A percentile compares a stretch with the other conserved stretches of the same genome.
Evolutionary conservation across 306 rosid species (phyloP).

Genomic region (Glycine latifolia): DNA sequence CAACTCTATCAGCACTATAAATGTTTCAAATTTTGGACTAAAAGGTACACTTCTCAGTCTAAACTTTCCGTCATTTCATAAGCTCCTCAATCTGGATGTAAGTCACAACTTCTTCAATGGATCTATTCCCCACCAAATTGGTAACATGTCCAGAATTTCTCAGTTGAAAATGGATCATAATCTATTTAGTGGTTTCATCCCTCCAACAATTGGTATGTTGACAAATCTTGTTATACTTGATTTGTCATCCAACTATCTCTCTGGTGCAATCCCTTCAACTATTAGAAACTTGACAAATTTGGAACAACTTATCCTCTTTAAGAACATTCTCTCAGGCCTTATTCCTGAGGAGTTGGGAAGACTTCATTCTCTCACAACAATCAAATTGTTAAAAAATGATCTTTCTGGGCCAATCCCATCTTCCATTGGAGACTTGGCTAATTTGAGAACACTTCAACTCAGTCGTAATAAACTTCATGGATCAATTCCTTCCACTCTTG

Average conservation of each 20-base stretch:
- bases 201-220: conserved; percentile 42
- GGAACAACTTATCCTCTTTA: conserved; percentile 13
- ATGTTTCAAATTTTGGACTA: conserved; percentile 29
- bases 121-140: conserved; percentile 44
- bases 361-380: conserved; percentile 30
- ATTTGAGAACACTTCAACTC: conserved; percentile 34
- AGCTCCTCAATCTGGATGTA: conserved; percentile 19
- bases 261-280: conserved; percentile 46
- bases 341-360: conserved; percentile 44
- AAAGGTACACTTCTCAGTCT: conserved; percentile 49
- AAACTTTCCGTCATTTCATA: conserved; percentile 50
- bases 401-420: conserved; percentile 43
- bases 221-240: conserved; percentile 38
- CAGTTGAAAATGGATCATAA: conserved; percentile 14
- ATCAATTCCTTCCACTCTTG: conserved; percentile 49
- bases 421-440: conserved; percentile 43
- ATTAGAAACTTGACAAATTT: conserved; percentile 34
- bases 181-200: conserved; percentile 36
- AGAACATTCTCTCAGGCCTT: conserved; percentile 40
- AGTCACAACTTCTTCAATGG: conserved; percentile 35
- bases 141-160: conserved; percentile 40
- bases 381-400: conserved; percentile 2
- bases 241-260: conserved; percentile 37
- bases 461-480: background rate
- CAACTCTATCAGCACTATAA: conserved; percentile 19